Evolutionary conservation across 2,329 filamentous ascomycete species (phyloP), one percentile per base, ranked within the genome.

Genomic region (Daldinia eschscholtzii): DNA sequence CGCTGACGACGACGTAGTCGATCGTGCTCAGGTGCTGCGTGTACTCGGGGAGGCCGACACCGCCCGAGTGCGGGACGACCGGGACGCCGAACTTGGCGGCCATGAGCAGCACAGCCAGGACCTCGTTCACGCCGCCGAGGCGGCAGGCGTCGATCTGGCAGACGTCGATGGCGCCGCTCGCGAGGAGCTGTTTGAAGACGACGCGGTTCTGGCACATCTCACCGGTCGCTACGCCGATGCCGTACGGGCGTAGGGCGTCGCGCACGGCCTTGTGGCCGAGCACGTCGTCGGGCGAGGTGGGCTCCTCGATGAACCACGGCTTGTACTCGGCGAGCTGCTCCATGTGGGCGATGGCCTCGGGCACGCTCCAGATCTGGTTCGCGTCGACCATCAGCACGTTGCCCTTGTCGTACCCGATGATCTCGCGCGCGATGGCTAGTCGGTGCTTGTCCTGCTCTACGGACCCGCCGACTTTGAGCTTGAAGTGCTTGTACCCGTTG

Each of bases 201-300:
- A 97, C 92, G 42, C 94, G 90, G 84, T 97, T 97, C 84, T 97
- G 94, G 83, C 93, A 96, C 93, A 97, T 97, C 83, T 97, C 94
- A 70, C 94, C 94, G 0, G 94, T 97, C 6, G 94, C 94, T 4
- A 97, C 94, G 65, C 93, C 93, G 75, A 97, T 93, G 64, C 88
- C 88, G 77, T 89, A 84, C 0, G 92, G 89, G 75, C 87, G 86
- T 10, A 97, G 89, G 3, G 93, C 93, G 69, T 95, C 91, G 58
- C 92, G 89, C 75, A 97, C 90, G 3, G 92, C 91, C 77, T 92
- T 93, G 86, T 97, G 94, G 65, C 94, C 94, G 62, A 96, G 89
- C 65, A 97, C 90, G 79, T 97, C 94, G 77, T 97, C 94, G 12
- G 94, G 94, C 23, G 90, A 93, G 13, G 94, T 97, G 1, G 94